phyloP scores from a whole-genome alignment of 495 filamentous ascomycete species.

The Filosporella fistucella region DNA sequence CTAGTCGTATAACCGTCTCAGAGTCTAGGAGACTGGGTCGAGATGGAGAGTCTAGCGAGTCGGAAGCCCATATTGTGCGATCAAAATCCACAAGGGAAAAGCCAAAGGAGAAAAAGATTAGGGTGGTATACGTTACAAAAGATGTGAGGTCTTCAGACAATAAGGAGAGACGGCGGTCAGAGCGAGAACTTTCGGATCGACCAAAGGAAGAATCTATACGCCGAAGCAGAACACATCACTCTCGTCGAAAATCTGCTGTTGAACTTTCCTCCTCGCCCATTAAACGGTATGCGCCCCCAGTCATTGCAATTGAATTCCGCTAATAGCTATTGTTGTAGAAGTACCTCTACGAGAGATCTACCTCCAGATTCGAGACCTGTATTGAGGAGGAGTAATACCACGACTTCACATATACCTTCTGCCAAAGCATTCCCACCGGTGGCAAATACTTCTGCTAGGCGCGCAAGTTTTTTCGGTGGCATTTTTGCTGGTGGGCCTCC shows the following conservation, averaged over 20 bases:
- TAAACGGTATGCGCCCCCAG: slow-evolving; percentile 4
- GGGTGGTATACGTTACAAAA: slow-evolving; percentile 19
- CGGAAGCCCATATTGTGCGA: slow-evolving; percentile 1
- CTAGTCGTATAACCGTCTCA: slow-evolving; percentile 1
- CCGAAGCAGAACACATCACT: slow-evolving; percentile 12
- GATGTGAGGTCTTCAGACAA: slow-evolving; percentile 3
- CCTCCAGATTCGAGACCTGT: slow-evolving; percentile 7
- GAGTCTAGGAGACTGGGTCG: slow-evolving; percentile 15
- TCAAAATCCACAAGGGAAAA: slow-evolving; percentile 3
- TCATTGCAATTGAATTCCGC: slow-evolving; percentile 15
- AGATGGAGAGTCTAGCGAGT: slow-evolving; percentile 19
- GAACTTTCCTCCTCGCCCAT: too few species aligned
- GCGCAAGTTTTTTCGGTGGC: slow-evolving; percentile 19
- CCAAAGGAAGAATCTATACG: slow-evolving; percentile 11
- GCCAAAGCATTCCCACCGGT: not conserved
- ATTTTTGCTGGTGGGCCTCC: slow-evolving; percentile 14
- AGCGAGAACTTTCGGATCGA: slow-evolving; percentile 7
- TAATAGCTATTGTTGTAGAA: slow-evolving; percentile 4
- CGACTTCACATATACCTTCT: slow-evolving; percentile 12
- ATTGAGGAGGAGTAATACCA: slow-evolving; percentile 21
- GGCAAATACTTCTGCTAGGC: slow-evolving; percentile 7
- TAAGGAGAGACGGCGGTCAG: slow-evolving; percentile 8
- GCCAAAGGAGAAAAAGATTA: slow-evolving; percentile 15
- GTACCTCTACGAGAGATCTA: slow-evolving; percentile 7
- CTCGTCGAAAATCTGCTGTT: slow-evolving; percentile 18